phyloP scores from a whole-genome alignment of 805 yeast species.

The Ogataea thermomethanolica region DNA sequence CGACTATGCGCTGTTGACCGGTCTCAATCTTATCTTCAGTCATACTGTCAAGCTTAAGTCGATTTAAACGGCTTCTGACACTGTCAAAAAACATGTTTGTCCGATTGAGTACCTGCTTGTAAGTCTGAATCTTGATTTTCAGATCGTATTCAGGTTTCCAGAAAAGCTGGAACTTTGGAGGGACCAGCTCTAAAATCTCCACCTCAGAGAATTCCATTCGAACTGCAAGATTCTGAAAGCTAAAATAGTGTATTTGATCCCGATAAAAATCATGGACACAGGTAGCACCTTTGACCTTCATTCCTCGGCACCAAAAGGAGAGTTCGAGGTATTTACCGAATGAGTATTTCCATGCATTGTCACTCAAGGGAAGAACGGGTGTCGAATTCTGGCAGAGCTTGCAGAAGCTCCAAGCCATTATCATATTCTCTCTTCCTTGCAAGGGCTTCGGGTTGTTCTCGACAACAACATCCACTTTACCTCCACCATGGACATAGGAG shows the following conservation, averaged over 20 bases:
- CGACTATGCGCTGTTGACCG: slow-evolving; percentile 57
- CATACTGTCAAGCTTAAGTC: slow-evolving; percentile 77
- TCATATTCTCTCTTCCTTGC: slow-evolving; percentile 60
- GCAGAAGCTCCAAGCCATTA: slow-evolving; percentile 91
- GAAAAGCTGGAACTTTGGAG: slow-evolving; percentile 66
- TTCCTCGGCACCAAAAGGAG: slow-evolving; percentile 68
- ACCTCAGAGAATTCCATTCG: slow-evolving; percentile 73
- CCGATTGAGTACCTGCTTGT: slow-evolving; percentile 49
- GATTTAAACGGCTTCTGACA: slow-evolving; percentile 60
- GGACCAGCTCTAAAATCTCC: slow-evolving; percentile 72
- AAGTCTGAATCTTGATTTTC: slow-evolving; percentile 61
- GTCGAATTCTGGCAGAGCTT: slow-evolving; percentile 71
- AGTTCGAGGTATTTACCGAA: slow-evolving; percentile 91
- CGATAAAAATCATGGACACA: slow-evolving; percentile 81
- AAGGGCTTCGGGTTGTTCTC: slow-evolving; percentile 56
- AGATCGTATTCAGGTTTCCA: slow-evolving; percentile 75
- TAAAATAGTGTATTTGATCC: slow-evolving; percentile 81
- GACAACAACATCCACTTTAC: slow-evolving; percentile 72
- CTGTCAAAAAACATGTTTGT: slow-evolving; percentile 66
- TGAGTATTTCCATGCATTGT: slow-evolving; percentile 84
- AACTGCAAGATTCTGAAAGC: slow-evolving; percentile 73
- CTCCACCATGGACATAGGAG: slow-evolving; percentile 84
- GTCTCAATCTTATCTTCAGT: slow-evolving; percentile 67
- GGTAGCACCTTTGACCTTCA: slow-evolving; percentile 52
- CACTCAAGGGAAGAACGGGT: slow-evolving; percentile 78